These are phyloP conservation scores for Penicillium rolfsii DNA, from an alignment of 2,329 filamentous ascomycete genomes.

Conservation along the genomic window DNA sequence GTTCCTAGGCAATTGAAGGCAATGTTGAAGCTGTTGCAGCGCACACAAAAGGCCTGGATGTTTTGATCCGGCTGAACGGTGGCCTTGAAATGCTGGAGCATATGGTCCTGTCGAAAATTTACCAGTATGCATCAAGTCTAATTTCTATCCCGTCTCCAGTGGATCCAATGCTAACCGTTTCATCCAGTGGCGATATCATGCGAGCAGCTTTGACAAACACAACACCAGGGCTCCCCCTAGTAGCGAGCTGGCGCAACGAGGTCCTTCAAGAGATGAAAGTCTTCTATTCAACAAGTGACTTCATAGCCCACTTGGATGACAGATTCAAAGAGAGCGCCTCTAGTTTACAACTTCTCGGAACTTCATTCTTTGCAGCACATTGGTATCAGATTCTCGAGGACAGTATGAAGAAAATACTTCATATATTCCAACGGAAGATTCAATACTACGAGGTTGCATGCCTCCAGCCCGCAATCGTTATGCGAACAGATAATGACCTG, in stretches of 20 bases:
- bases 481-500: neutral
- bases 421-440: neutral
- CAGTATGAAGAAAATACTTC: neutral
- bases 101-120: neutral
- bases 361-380: neutral
- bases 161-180: neutral
- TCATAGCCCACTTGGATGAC: neutral
- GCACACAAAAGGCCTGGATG: neutral
- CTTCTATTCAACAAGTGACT: neutral
- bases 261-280: neutral
- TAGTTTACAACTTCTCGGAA: neutral
- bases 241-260: neutral
- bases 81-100: neutral
- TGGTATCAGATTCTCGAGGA: neutral
- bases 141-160: neutral
- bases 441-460: constrained; percentile 2
- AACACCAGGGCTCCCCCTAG: neutral
- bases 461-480: neutral
- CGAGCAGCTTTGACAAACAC: constrained; percentile 1
- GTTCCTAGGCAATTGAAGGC: neutral
- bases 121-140: neutral
- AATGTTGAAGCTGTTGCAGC: neutral
- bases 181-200: neutral
- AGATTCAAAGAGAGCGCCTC: neutral
- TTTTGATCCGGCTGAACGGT: neutral